These are phyloP conservation scores for Penicillium sp. DNA, from an alignment of 2,329 filamentous ascomycete species.

Conservation along the genomic window DNA sequence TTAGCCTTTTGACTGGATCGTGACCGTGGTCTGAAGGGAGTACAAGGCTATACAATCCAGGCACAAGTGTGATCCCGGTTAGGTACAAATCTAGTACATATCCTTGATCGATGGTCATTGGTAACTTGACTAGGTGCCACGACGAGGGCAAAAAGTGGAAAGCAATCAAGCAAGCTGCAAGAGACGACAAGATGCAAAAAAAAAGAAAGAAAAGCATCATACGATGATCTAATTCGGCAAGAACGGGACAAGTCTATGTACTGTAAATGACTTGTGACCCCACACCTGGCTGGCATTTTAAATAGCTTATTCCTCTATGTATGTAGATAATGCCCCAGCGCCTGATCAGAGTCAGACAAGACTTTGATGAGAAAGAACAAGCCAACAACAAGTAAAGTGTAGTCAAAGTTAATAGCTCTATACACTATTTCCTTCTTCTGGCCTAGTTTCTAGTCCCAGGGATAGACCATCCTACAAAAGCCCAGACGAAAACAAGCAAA, in stretches of 20 bases:
- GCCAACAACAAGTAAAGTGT: not conserved
- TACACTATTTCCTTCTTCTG: constrained; percentile 4
- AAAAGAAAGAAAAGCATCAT: not conserved
- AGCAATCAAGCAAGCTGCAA: not conserved
- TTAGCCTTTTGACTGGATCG: not conserved
- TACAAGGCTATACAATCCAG: not conserved
- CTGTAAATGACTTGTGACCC: not conserved
- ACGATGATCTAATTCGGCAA: not conserved
- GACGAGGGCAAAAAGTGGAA: not conserved
- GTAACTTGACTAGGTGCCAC: not conserved
- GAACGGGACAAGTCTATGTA: not conserved
- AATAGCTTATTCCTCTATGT: not conserved
- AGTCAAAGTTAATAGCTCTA: not conserved
- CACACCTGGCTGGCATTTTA: not conserved
- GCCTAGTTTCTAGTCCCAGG: not conserved
- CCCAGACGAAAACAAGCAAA: not conserved
- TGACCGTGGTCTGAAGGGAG: not conserved
- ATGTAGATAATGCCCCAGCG: not conserved
- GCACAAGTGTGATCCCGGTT: not conserved
- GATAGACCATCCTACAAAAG: not conserved
- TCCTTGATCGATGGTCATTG: not conserved
- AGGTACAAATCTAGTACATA: not conserved
- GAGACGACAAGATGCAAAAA: not conserved
- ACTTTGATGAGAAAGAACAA: not conserved
- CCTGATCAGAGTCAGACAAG: not conserved